Percentiles rank a stretch among this genome's conserved stretches.
phyloP scores from a whole-genome alignment of 208 protist genomes.

The Blastocrithidia nonstop region DNA sequence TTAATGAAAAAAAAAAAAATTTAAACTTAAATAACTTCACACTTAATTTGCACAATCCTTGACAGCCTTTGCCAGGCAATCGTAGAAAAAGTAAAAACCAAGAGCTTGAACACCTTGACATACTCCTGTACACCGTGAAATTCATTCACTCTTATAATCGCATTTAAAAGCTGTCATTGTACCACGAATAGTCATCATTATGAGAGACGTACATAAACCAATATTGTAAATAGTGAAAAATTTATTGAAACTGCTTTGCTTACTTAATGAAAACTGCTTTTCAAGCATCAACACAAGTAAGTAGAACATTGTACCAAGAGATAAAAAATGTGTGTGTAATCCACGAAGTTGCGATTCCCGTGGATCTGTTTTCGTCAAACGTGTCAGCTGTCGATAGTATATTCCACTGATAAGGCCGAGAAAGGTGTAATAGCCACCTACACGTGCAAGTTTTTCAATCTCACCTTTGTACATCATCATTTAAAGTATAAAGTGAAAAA shows the following conservation, averaged over 20 bases:
- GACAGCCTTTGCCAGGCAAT: constrained; percentile 20
- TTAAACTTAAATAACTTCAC: too few relatives aligned
- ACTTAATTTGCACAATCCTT: too few relatives aligned
- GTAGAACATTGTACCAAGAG: constrained; percentile 40
- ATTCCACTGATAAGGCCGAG: constrained; percentile 22
- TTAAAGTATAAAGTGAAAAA: too few relatives aligned
- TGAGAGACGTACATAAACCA: constrained; percentile 34
- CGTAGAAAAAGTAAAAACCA: constrained; percentile 40
- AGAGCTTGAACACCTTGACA: constrained; percentile 22
- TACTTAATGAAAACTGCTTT: constrained; percentile 25
- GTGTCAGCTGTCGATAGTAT: constrained; percentile 40
- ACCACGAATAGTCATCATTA: constrained; percentile 31
- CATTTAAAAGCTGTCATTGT: constrained; percentile 27
- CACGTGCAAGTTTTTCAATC: constrained; percentile 31
- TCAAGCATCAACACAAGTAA: constrained; percentile 37
- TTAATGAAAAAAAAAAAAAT: too few relatives aligned
- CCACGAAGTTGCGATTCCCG: constrained; percentile 30
- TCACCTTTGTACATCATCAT: too few relatives aligned
- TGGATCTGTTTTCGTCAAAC: constrained; percentile 11
- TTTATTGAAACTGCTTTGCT: constrained; percentile 37
- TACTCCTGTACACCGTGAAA: constrained; percentile 21
- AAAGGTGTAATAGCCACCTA: constrained; percentile 28
- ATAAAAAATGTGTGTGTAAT: constrained; percentile 46
- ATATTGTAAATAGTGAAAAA: constrained; percentile 44
- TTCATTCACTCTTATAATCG: constrained; percentile 9